A percentile compares a stretch with the other conserved stretches of the same genome.
Evolutionary conservation across 2,329 filamentous ascomycete genomes (phyloP).

Genomic region (Xylariomycetidae sp.): DNA sequence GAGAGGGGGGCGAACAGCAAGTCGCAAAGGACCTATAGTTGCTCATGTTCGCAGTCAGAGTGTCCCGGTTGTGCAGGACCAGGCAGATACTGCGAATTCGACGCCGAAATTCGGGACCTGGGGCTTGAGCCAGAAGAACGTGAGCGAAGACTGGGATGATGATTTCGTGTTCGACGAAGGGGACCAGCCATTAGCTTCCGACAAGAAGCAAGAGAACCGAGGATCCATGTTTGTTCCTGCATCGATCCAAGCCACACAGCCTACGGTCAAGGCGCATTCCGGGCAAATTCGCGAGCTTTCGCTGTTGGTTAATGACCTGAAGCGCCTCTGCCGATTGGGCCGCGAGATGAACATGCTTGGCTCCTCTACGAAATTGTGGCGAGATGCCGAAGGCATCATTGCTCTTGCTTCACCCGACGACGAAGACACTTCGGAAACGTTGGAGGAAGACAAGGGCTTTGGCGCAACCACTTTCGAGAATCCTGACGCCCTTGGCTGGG

Average conservation of each 20-base stretch:
- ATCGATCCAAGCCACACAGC: slow-evolving; percentile 74
- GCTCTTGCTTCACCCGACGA: slow-evolving; percentile 70
- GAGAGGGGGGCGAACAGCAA: slow-evolving; percentile 62
- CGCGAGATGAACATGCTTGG: slow-evolving; percentile 62
- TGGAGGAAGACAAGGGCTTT: slow-evolving; percentile 27
- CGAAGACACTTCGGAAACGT: slow-evolving; percentile 40
- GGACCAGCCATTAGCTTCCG: slow-evolving; percentile 30
- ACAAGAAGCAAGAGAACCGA: slow-evolving; percentile 30
- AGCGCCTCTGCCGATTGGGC: slow-evolving; percentile 66
- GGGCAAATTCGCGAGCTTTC: slow-evolving; percentile 79
- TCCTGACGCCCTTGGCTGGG: slow-evolving; percentile 38
- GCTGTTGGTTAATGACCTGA: slow-evolving; percentile 74
- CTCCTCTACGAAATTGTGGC: slow-evolving; percentile 58
- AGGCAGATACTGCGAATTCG: slow-evolving; percentile 49
- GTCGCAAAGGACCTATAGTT: slow-evolving; percentile 61
- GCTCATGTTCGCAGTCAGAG: slow-evolving; percentile 75
- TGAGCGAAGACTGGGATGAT: slow-evolving; percentile 84
- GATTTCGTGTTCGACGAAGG: slow-evolving; percentile 68
- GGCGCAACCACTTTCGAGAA: slow-evolving; percentile 36
- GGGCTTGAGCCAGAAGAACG: slow-evolving; percentile 72
- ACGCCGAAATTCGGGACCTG: slow-evolving; percentile 72
- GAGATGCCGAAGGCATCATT: slow-evolving; percentile 81
- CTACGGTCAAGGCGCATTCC: slow-evolving; percentile 75
- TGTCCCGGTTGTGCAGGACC: slow-evolving; percentile 66
- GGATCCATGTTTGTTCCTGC: slow-evolving; percentile 66